Evolutionary conservation across 371 early-diverging fungal species (phyloP).

Genomic region (Dinochytrium kinnereticum): DNA sequence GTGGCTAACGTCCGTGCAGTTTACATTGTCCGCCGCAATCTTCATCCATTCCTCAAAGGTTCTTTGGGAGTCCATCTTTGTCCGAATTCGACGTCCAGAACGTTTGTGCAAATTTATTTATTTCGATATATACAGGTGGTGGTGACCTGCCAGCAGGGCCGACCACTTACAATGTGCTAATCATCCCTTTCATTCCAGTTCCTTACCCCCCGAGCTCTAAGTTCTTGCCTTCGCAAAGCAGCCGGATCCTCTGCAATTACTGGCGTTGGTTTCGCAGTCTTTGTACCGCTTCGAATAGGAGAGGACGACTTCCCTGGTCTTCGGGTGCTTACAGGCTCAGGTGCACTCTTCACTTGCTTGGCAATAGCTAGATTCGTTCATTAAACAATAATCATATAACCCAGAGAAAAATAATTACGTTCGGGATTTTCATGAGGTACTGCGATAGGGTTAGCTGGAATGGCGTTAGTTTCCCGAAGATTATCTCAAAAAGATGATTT

Average conservation of each 20-base stretch:
- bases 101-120: not conserved
- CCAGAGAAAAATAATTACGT: too few species aligned
- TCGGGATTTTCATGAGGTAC: too few species aligned
- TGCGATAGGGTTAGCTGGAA: too few species aligned
- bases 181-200: slow-evolving; percentile 53
- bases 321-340: not conserved
- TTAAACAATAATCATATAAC: too few species aligned
- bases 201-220: slow-evolving; percentile 42
- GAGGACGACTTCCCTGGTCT: not conserved
- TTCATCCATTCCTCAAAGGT: slow-evolving; percentile 97
- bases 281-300: too few species aligned
- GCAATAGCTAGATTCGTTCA: too few species aligned
- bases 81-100: not conserved
- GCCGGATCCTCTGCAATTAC: too few species aligned
- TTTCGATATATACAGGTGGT: not conserved
- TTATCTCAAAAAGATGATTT: not conserved
- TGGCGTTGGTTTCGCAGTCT: not conserved
- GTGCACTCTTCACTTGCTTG: too few species aligned
- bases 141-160: not conserved
- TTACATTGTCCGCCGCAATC: slow-evolving; percentile 94
- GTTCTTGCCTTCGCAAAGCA: slow-evolving; percentile 11
- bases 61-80: slow-evolving; percentile 14
- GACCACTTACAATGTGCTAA: not conserved
- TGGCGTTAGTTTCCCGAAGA: too few species aligned
- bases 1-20: not conserved